phyloP scores from a whole-genome alignment of 768 basidiomycete species.

The Mrakia hoshinonis region DNA sequence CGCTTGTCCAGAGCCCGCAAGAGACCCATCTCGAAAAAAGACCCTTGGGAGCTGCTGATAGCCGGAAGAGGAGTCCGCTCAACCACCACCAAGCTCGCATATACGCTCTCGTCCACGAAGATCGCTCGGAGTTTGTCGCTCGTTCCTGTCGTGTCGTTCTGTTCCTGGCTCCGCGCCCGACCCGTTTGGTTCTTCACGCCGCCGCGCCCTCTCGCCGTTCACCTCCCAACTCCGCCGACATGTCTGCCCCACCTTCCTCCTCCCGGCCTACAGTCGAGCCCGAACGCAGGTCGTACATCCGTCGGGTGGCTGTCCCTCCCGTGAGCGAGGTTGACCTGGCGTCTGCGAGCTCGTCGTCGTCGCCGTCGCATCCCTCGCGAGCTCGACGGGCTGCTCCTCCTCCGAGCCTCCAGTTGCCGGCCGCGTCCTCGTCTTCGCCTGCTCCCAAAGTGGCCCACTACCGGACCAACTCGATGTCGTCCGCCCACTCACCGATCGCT shows the following conservation, averaged over 20 bases:
- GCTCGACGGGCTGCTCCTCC: neutral
- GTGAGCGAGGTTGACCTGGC: neutral
- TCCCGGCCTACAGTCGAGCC: neutral
- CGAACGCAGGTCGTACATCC: neutral
- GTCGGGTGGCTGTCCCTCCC: neutral
- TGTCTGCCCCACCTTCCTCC: neutral
- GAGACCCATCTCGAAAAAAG: too few species aligned
- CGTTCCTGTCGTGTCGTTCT: too few species aligned
- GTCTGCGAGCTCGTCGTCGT: neutral
- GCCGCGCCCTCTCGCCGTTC: neutral
- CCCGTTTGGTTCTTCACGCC: too few species aligned
- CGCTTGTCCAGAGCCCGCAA: too few species aligned
- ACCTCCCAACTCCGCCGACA: neutral
- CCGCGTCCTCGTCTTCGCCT: neutral
- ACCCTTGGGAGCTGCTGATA: too few species aligned
- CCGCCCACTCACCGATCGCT: neutral
- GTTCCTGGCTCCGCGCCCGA: too few species aligned
- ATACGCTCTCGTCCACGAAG: too few species aligned
- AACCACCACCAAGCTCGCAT: too few species aligned
- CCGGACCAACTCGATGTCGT: neutral
- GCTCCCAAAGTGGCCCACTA: neutral
- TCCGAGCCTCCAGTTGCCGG: neutral
- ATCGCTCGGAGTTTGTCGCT: too few species aligned
- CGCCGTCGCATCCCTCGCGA: neutral
- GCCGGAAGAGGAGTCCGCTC: too few species aligned